Conservation (phyloP, 805 yeast species). For the Spathaspora arborariae region DNA sequence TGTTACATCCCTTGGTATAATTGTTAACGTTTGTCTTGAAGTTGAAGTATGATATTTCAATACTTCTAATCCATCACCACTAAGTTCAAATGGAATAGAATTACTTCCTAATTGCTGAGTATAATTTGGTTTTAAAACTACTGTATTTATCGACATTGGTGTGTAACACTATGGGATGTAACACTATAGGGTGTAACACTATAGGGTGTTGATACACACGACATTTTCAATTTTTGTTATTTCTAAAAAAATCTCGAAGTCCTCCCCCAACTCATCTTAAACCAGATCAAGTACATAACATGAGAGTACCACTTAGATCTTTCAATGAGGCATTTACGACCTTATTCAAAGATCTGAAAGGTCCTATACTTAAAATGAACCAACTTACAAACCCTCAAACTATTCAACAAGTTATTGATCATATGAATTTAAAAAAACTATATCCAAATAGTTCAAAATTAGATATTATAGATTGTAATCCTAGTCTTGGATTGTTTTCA, state of each 20-base stretch:
- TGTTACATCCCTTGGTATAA: conserved; percentile 11
- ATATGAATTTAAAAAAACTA: conserved; percentile 37
- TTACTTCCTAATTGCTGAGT: conserved; percentile 3
- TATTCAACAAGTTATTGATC: conserved; percentile 42
- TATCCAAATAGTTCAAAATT: conserved; percentile 35
- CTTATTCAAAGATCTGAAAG: neutral
- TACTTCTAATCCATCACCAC: conserved; percentile 15
- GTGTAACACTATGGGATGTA: neutral
- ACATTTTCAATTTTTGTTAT: too few species aligned
- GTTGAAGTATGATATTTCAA: conserved; percentile 12
- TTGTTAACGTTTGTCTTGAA: conserved; percentile 26
- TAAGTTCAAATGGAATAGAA: conserved; percentile 16
- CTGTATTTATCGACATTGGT: conserved; percentile 28
- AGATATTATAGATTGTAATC: conserved; percentile 56
- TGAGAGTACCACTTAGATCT: conserved; percentile 8
- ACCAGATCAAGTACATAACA: conserved; percentile 1
- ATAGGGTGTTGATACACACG: too few species aligned
- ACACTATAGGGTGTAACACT: too few species aligned
- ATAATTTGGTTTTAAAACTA: conserved; percentile 14
- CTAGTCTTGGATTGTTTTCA: conserved; percentile 60
- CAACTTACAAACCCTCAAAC: conserved; percentile 14
- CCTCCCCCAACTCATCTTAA: neutral
- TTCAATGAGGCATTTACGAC: conserved; percentile 19
- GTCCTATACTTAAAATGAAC: neutral
- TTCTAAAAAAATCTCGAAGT: too few species aligned